Conservation (phyloP, 2,329 filamentous ascomycete species). For the Fusarium vanettenii region DNA sequence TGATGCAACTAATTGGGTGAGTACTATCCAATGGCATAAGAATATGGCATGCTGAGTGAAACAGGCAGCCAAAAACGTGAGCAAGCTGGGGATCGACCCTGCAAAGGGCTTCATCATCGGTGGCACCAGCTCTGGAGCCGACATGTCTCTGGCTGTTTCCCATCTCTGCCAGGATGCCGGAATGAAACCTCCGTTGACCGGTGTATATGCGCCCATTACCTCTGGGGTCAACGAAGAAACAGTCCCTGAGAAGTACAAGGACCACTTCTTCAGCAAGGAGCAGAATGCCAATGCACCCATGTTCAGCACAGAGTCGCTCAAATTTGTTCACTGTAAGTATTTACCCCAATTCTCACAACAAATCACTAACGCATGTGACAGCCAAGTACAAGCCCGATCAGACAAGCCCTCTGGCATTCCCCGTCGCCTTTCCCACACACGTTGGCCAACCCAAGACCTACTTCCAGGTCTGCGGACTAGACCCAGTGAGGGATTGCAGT, state of each 20-base stretch:
- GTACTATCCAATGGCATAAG: background rate
- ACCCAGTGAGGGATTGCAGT: conserved; percentile 45
- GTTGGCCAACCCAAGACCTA: conserved; percentile 46
- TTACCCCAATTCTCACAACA: background rate
- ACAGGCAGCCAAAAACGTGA: conserved; percentile 32
- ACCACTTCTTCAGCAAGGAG: conserved; percentile 43
- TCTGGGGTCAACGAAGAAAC: conserved; percentile 33
- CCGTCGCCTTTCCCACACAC: conserved; percentile 36
- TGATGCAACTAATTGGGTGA: conserved; percentile 44
- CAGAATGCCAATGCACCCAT: conserved; percentile 42
- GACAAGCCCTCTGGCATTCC: conserved; percentile 41
- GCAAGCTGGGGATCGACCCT: conserved; percentile 40
- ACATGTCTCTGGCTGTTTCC: conserved; percentile 43
- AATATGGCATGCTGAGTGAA: conserved; percentile 1
- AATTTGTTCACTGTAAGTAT: conserved; percentile 38
- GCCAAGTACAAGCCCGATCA: conserved; percentile 41
- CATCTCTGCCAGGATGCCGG: conserved; percentile 35
- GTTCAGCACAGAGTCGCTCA: conserved; percentile 36
- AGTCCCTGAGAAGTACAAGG: conserved; percentile 45
- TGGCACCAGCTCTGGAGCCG: conserved; percentile 45
- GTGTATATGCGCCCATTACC: conserved; percentile 41
- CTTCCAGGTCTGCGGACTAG: conserved; percentile 47
- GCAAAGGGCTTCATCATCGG: conserved; percentile 36
- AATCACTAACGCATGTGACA: conserved; percentile 11
- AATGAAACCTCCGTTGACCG: conserved; percentile 40